These are phyloP conservation scores for Xanthoceras sorbifolium DNA, from an alignment of 345 rosid genomes.

Conservation along the genomic window DNA sequence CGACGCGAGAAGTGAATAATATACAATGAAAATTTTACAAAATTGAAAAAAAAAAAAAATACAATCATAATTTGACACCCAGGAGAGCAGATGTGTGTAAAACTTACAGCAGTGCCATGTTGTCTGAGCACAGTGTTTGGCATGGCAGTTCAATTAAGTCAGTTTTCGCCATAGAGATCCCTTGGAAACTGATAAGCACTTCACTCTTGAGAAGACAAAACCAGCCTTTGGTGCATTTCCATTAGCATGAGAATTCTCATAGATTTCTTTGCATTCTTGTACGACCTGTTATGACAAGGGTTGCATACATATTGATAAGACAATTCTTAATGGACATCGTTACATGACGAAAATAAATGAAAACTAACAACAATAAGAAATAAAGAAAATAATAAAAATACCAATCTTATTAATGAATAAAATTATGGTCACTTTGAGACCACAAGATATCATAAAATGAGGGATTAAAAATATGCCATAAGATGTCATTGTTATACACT, in stretches of 20 bases:
- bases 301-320: neutral
- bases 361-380: neutral
- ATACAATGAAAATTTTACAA: neutral
- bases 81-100: neutral
- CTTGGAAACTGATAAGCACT: conserved; percentile 71
- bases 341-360: neutral
- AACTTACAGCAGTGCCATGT: neutral
- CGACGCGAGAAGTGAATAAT: neutral
- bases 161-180: conserved; percentile 78
- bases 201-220: conserved; percentile 81
- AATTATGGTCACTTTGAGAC: too few relatives aligned
- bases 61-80: neutral
- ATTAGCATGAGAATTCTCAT: conserved; percentile 77
- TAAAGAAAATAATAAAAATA: neutral
- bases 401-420: neutral
- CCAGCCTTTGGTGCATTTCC: conserved; percentile 91
- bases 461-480: neutral
- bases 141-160: conserved; percentile 28
- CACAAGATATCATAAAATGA: neutral
- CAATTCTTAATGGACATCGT: conserved; percentile 13
- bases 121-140: neutral
- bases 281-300: conserved; percentile 59
- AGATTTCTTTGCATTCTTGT: conserved; percentile 96
- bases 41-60: neutral
- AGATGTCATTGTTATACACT: too few relatives aligned